These are phyloP conservation scores for Fusarium succisae DNA, from an alignment of 2,329 filamentous ascomycete genomes.

Conservation along the genomic window DNA sequence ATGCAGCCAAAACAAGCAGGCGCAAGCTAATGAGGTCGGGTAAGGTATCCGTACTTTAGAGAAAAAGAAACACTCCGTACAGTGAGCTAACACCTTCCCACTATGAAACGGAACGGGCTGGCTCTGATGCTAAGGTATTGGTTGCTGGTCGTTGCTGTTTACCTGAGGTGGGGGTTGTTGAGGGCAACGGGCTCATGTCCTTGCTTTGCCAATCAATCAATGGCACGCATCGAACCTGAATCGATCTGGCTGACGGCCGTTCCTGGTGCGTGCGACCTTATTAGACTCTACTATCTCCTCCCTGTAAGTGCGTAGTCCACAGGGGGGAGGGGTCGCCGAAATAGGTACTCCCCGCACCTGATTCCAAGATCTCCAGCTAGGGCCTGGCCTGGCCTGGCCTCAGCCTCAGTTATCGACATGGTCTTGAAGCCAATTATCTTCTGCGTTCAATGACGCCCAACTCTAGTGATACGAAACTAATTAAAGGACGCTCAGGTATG, in stretches of 20 bases:
- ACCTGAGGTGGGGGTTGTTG: constrained; percentile 40
- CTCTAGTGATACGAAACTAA: background rate
- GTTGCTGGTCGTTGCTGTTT: constrained; percentile 29
- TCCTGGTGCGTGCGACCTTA: constrained; percentile 35
- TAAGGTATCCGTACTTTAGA: too few species aligned
- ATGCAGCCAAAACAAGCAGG: constrained; percentile 31
- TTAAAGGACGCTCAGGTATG: background rate
- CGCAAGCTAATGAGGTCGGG: constrained; percentile 8
- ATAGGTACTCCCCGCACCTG: constrained; percentile 23
- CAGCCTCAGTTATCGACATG: constrained; percentile 5
- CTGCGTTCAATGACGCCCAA: background rate
- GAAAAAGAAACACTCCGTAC: background rate
- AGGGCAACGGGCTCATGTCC: constrained; percentile 35
- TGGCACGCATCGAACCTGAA: constrained; percentile 16
- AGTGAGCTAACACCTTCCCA: constrained; percentile 17
- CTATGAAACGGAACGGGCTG: constrained; percentile 18
- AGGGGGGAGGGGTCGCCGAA: constrained; percentile 16
- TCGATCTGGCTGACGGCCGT: constrained; percentile 28
- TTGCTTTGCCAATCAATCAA: constrained; percentile 30
- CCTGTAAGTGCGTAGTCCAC: constrained; percentile 23
- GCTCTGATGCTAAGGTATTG: too few species aligned
- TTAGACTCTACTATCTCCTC: background rate
- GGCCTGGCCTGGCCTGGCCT: constrained; percentile 2
- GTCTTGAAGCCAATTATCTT: constrained; percentile 12
- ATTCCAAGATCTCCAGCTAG: constrained; percentile 10